Evolutionary conservation across 2,329 filamentous ascomycete genomes (phyloP), one percentile per base, ranked within the genome.

Genomic region (Penicillium hesseltinei): DNA sequence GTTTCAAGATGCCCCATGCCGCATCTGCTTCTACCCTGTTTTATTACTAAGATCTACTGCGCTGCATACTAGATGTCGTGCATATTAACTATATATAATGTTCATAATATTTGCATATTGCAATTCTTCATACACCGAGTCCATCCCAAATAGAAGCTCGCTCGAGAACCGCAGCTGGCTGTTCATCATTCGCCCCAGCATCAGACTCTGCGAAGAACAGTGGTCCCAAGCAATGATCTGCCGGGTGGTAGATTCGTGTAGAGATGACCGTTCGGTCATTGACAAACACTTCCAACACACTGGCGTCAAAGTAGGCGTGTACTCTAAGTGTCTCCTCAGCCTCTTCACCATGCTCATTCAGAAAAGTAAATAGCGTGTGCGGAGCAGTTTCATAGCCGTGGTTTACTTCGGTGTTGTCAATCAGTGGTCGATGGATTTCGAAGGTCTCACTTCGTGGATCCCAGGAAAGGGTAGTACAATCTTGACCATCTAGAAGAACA

Each of bases 331-430:
- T 60, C 58, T 80, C 76, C 55, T 73, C 67, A 19, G 39, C 33
- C 33, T 69, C 63, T 3, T 61, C 51, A 3, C 60, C 60, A 10
- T 53, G 31, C 1, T 53, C 52, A 25, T 61, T 60, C 9, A 49
- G 27, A n/a, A 44, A 61, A 1, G 71, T 74, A 63, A 82, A 81
- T 0, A 82, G 71, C 0, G 80, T 82, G 54, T 81, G 80, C 0
- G 80, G 78, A 0, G 77, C 78, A 38, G 63, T 61, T 44, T 75
- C 70, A 0, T 61, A 40, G 4, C 63, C 63, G 27, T 78, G 77
- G 33, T 75, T 71, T 17, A 80, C 71, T 11, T 71, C 68, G 0
- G 59, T 27, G 23, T 76, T 66, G 7, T 51, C 35, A 48, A 57
- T 10, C 46, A 39, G 19, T 57, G 72, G 70, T 35, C 77, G 69